A percentile compares a stretch with the other conserved stretches of the same genome.
Conservation (phyloP, 352 stramenopile genomes). For the Plasmopara muralis region DNA sequence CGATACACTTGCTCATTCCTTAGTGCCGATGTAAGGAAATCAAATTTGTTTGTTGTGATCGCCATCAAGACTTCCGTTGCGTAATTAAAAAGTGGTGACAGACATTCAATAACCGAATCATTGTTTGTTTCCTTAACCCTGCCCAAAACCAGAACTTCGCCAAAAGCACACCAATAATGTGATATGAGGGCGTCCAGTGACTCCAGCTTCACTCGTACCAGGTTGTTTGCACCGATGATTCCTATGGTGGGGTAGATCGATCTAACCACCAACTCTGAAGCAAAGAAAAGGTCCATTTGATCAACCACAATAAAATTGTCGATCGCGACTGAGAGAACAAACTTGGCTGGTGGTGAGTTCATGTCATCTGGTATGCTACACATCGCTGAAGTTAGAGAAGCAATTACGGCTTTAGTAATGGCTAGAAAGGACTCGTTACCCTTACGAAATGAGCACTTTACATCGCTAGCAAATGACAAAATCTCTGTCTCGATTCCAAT, state of each 20-base stretch:
- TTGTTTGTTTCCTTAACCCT: neutral
- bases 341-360: neutral
- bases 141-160: slow-evolving; percentile 4
- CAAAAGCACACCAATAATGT: slow-evolving; percentile 30
- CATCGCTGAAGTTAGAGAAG: slow-evolving; percentile 8
- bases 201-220: slow-evolving; percentile 20
- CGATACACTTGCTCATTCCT: slow-evolving; percentile 13
- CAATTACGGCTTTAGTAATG: slow-evolving; percentile 2
- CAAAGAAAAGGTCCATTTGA: slow-evolving; percentile 12
- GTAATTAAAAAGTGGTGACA: slow-evolving; percentile 11
- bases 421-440: neutral
- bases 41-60: slow-evolving; percentile 38
- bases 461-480: slow-evolving; percentile 8
- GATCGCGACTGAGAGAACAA: slow-evolving; percentile 22
- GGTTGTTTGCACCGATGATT: slow-evolving; percentile 12
- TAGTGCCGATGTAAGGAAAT: slow-evolving; percentile 24
- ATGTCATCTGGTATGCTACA: slow-evolving; percentile 15
- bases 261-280: slow-evolving; percentile 14
- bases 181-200: neutral
- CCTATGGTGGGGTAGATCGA: slow-evolving; percentile 22
- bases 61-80: slow-evolving; percentile 11
- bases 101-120: slow-evolving; percentile 22
- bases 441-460: slow-evolving; percentile 26
- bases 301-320: slow-evolving; percentile 20
- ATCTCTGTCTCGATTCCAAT: slow-evolving; percentile 19